Evolutionary conservation across 192 early-diverging fungal species (phyloP), one percentile per base, ranked within the genome.

Genomic region (Coemansia guatemalensis): DNA sequence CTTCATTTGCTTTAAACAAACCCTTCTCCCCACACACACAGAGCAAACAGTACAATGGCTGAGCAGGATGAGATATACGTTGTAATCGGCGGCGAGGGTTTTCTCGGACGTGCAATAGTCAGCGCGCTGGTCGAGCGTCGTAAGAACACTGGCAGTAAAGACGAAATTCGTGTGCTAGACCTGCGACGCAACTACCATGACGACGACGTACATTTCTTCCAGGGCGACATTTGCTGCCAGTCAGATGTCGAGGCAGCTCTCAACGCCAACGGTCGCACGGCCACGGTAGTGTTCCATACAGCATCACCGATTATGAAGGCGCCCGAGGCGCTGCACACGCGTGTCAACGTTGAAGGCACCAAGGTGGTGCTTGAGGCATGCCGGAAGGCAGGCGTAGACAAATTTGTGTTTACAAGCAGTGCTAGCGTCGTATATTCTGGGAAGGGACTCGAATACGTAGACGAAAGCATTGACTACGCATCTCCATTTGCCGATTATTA

Each of bases 341-440:
- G 75, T 24, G 88, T 93, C 67, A 93, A 93, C 66, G 88, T 94
- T 24, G 89, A 92, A 8, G 96, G 96, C 50, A 98, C 96, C 4
- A 73, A 80, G 51, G 92, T 89, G 57, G 83, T 96, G n/a, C 87
- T 98, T 22, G 81, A 87, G 18, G 89, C 86, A 21, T 94, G 94
- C 60, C 65, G 84, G 30, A 64, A 67, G 23, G 64, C 67, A 27
- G 85, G 85, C 6, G 90, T 98, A 3, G 63, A 65, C 20, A 86
- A 85, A 9, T 68, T 98, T 23, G 88, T 98, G 14, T 94, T 87
- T 62, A 98, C 96, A 5, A 90, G 87, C 64, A 90, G 88, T 5
- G 92, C 92, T 20, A 90, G 92, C 78, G 96, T 98, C n/a, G 87
- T 94, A 5, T 93, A 86, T 54, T 87, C 90, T 56, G 95, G 94